Evolutionary conservation across 305 asterid species (phyloP).

Genomic region (Coffea humblotiana): DNA sequence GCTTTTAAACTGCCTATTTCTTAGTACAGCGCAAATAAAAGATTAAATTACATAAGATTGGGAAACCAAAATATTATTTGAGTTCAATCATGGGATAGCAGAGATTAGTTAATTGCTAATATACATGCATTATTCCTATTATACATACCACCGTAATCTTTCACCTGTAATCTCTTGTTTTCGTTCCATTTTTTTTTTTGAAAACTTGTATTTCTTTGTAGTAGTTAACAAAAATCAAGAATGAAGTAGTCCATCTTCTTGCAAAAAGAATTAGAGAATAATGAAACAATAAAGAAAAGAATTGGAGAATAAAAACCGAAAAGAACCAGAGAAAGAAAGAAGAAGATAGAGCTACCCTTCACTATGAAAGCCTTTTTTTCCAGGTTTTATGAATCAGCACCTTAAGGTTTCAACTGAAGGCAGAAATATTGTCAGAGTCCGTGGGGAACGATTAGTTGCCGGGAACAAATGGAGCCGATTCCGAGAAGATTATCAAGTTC

Average conservation of each 20-base stretch:
- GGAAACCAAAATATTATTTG: too few relatives aligned
- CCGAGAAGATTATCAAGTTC: constrained; percentile 62
- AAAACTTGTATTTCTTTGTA: too few relatives aligned
- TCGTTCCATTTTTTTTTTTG: too few relatives aligned
- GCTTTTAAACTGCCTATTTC: too few relatives aligned
- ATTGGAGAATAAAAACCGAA: background rate
- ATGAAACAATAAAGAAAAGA: background rate
- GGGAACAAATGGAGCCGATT: constrained; percentile 81
- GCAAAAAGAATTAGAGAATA: background rate
- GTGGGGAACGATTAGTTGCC: constrained; percentile 60
- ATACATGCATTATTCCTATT: too few relatives aligned
- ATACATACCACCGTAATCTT: background rate
- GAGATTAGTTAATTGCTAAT: too few relatives aligned
- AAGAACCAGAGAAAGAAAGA: background rate
- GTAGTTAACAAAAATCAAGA: too few relatives aligned
- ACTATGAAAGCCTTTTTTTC: background rate
- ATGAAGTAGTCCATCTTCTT: background rate
- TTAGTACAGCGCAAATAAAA: too few relatives aligned
- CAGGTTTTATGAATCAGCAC: constrained; percentile 69
- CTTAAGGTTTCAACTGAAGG: constrained; percentile 70
- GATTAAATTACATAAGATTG: too few relatives aligned
- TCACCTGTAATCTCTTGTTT: background rate
- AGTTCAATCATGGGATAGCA: too few relatives aligned
- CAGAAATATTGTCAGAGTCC: constrained; percentile 47
- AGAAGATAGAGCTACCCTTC: background rate